A percentile compares a stretch with the other conserved stretches of the same genome.
phyloP scores from a whole-genome alignment of 768 basidiomycete species.

The Suillus ampliporus region DNA sequence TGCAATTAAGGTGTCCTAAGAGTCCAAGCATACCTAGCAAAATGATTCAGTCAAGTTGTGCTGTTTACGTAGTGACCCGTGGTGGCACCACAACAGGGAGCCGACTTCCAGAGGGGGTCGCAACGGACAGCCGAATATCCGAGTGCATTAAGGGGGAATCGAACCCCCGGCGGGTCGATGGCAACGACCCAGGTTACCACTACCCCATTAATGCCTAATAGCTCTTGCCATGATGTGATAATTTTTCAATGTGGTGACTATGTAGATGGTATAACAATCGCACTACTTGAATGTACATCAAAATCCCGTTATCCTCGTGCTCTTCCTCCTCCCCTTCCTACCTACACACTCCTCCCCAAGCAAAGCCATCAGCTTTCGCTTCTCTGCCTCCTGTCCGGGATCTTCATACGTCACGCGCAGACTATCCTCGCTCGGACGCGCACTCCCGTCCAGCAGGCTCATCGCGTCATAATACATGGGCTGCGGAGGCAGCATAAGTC shows the following conservation, averaged over 20 bases:
- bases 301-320: constrained; percentile 32
- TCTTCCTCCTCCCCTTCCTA: constrained; percentile 20
- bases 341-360: constrained; percentile 40
- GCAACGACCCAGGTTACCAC: constrained; percentile 72
- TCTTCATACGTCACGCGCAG: constrained; percentile 72
- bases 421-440: constrained; percentile 45
- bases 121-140: too few species aligned
- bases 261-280: background rate
- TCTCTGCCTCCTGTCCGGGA: constrained; percentile 64
- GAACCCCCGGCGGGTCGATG: constrained; percentile 89
- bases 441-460: constrained; percentile 34
- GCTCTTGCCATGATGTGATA: background rate
- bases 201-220: constrained; percentile 61
- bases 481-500: constrained; percentile 5
- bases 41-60: too few species aligned
- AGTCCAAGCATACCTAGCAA: too few species aligned
- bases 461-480: constrained; percentile 33
- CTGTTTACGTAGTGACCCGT: too few species aligned
- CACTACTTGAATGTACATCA: constrained; percentile 11
- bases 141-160: constrained; percentile 85
- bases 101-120: too few species aligned
- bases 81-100: too few species aligned
- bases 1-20: too few species aligned
- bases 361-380: constrained; percentile 60
- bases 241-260: background rate